Base-by-base conservation (phyloP, 371 early-diverging fungal species). In the Mortierella sp. region DNA sequence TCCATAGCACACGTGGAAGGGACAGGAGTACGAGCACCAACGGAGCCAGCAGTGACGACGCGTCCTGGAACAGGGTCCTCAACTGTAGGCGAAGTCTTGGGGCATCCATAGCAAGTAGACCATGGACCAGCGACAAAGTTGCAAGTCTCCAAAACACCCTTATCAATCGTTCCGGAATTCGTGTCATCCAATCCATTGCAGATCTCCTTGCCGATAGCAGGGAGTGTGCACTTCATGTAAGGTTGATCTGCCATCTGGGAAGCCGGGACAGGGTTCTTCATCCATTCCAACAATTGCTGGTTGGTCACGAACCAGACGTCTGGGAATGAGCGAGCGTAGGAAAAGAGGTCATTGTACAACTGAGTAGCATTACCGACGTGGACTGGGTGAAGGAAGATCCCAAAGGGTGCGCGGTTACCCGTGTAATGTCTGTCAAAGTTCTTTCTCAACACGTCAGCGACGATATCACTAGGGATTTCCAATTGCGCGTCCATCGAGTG, bases 401-500 rank as follows among this genome's bases (percentile, higher is more conserved):
- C 94, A 65, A 92, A 93, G 0, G 94, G 94, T 28, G 87, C 86
- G 65, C 92, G 89, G 60, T 87, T 89, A 36, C 89, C 88, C 58
- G 85, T 86, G 83, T 91, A 92, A 74, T 92, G 93, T 57, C 87
- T 76, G 66, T 90, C 87, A 76, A 93, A 94, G 78, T 90, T 90
- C 38, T 78, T 78, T 13, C 79, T 74, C 63, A 91, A 87, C 88
- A 65, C 92, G 92, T 63, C 28, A 28, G 28, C 28, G 28, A 28
- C 28, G 28, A 28, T 28, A 28, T 2, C 2, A 28, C 28, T 28
- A 28, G 28, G 2, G 28, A 28, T 28, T 28, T 28, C 28, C 88
- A 88, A 4, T 58, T 90, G 90, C 3, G 90, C 89, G 74, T 94
- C 94, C 94, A 94, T 94, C 69, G 89, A 81, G 70, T 92, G 90